Evolutionary conservation across 441 rosid genomes (phyloP).

Genomic region (Metrosideros polymorpha): DNA sequence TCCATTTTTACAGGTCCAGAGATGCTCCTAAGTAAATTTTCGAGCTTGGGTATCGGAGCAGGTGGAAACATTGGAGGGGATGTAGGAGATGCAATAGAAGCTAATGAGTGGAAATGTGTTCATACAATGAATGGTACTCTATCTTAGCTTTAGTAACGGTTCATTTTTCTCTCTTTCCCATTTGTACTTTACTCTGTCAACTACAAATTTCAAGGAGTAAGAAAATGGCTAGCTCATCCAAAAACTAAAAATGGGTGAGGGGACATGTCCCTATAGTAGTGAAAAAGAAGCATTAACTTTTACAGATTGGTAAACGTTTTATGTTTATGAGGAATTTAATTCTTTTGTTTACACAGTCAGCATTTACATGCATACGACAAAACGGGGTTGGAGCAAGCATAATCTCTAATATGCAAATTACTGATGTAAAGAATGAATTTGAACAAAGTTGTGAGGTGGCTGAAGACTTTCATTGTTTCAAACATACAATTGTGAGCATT

Average conservation of each 20-base stretch:
- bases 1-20: constrained; percentile 60
- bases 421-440: not conserved
- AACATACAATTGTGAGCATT: not conserved
- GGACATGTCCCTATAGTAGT: not conserved
- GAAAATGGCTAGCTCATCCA: not conserved
- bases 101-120: constrained; percentile 93
- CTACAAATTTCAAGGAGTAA: not conserved
- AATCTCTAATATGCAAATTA: not conserved
- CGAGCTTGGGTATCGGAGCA: constrained; percentile 31
- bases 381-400: not conserved
- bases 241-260: not conserved
- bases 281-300: not conserved
- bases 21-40: constrained; percentile 68
- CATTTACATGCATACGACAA: not conserved
- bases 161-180: not conserved
- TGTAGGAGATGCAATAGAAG: constrained; percentile 85
- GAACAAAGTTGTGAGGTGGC: not conserved
- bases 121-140: constrained; percentile 74
- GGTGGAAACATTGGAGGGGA: constrained; percentile 59
- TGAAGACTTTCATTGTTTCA: not conserved
- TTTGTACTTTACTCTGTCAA: not conserved
- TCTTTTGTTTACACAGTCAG: not conserved
- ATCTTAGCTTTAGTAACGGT: not conserved
- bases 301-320: not conserved
- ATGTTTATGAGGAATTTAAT: not conserved